Percentiles rank a stretch among this genome's conserved stretches.
Conservation (phyloP, 345 rosid genomes). For the Raphanus sativus region DNA sequence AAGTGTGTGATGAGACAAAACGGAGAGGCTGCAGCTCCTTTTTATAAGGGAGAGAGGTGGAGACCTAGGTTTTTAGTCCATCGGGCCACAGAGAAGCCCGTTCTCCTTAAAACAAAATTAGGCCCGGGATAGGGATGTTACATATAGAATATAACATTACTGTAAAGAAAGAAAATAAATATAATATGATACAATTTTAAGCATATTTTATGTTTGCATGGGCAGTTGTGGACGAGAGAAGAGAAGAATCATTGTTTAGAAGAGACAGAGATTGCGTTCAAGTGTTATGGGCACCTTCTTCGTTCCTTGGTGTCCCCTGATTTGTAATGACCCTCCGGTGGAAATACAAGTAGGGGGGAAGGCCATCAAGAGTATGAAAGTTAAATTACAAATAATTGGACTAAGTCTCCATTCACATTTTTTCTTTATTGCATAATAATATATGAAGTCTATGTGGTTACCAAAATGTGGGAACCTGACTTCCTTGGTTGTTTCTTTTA, state of each 20-base stretch:
- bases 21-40: too few species aligned
- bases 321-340: too few species aligned
- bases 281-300: constrained; percentile 67
- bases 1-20: too few species aligned
- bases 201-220: neutral
- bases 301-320: constrained; percentile 51
- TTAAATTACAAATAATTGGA: neutral
- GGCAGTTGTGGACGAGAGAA: constrained; percentile 64
- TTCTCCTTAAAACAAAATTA: too few species aligned
- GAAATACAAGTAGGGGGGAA: neutral
- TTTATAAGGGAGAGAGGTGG: too few species aligned
- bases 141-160: neutral
- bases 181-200: neutral
- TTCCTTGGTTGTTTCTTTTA: neutral
- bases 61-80: too few species aligned
- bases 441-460: constrained; percentile 3
- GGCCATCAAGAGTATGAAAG: neutral
- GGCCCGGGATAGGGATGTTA: too few species aligned
- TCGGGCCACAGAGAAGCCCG: too few species aligned
- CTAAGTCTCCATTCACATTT: neutral
- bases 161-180: neutral
- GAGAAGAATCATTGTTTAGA: constrained; percentile 83
- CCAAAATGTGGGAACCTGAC: neutral
- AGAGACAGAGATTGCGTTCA: constrained; percentile 86
- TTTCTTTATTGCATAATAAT: neutral